These are phyloP conservation scores for Rhizophlyctis rosea DNA, from an alignment of 192 early-diverging fungal species.

Conservation along the genomic window DNA sequence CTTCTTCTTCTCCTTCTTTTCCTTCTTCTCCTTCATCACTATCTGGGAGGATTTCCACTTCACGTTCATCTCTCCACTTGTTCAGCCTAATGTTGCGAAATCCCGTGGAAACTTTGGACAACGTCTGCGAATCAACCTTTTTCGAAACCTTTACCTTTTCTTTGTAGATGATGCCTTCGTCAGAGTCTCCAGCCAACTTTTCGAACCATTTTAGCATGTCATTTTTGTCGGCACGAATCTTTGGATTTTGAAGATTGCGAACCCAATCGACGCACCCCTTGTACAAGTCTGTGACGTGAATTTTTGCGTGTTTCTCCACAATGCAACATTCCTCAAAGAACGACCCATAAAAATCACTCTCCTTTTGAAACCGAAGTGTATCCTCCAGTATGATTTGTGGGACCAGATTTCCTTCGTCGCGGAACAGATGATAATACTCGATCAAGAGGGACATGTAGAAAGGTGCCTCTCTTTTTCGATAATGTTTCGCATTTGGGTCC, in stretches of 20 bases:
- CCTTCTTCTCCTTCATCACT: too few relatives aligned
- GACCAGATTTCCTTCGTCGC: not conserved
- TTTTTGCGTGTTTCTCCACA: not conserved
- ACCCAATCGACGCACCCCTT: slow-evolving; percentile 1
- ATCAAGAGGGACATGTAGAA: slow-evolving; percentile 11
- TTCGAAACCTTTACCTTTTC: not conserved
- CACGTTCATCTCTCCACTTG: not conserved
- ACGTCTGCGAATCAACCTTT: not conserved
- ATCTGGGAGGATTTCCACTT: too few relatives aligned
- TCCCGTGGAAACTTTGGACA: slow-evolving; percentile 10
- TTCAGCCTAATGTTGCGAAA: not conserved
- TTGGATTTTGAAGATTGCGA: not conserved
- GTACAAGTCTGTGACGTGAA: not conserved
- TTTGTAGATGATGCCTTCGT: not conserved
- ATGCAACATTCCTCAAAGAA: slow-evolving; percentile 5
- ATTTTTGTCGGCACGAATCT: too few relatives aligned
- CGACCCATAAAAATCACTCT: not conserved
- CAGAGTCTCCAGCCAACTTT: not conserved
- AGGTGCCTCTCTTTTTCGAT: not conserved
- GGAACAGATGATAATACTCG: not conserved
- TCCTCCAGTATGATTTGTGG: slow-evolving; percentile 2
- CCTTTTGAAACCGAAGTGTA: not conserved
- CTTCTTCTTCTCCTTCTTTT: too few relatives aligned
- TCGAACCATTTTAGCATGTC: slow-evolving; percentile 14
- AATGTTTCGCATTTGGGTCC: not conserved